These are phyloP conservation scores for Lomentospora prolificans DNA, from an alignment of 2,329 filamentous ascomycete genomes.

Conservation along the genomic window DNA sequence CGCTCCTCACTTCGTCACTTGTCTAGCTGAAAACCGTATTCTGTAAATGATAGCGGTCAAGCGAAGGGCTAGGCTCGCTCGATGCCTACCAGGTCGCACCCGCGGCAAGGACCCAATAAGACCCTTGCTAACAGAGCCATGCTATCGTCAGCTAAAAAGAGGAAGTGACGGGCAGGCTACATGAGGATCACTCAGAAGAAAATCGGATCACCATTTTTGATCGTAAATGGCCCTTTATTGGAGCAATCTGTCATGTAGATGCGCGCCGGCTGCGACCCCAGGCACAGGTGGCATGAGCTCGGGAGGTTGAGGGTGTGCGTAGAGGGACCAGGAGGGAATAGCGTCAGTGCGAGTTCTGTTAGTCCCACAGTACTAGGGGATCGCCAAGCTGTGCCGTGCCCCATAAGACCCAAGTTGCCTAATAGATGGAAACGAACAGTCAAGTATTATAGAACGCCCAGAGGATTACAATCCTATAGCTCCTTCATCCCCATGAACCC, in stretches of 20 bases:
- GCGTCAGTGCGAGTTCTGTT: neutral
- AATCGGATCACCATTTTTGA: neutral
- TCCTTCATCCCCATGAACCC: neutral
- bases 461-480: neutral
- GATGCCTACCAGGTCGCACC: neutral
- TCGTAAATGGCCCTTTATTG: neutral
- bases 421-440: no score
- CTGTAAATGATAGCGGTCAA: no score
- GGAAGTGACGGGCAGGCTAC: neutral
- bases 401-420: no score
- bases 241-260: neutral
- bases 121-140: neutral
- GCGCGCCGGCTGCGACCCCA: conserved; percentile 7
- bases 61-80: no score
- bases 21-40: no score
- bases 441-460: no score
- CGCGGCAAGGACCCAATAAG: neutral
- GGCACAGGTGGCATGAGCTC: conserved; percentile 5
- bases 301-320: neutral
- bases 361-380: neutral
- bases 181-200: neutral
- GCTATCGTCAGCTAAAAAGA: neutral
- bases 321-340: neutral
- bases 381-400: no score
- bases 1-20: no score